Evolutionary conservation across 2,329 filamentous ascomycete genomes (phyloP).

Genomic region (Chaetomiaceae sp.): DNA sequence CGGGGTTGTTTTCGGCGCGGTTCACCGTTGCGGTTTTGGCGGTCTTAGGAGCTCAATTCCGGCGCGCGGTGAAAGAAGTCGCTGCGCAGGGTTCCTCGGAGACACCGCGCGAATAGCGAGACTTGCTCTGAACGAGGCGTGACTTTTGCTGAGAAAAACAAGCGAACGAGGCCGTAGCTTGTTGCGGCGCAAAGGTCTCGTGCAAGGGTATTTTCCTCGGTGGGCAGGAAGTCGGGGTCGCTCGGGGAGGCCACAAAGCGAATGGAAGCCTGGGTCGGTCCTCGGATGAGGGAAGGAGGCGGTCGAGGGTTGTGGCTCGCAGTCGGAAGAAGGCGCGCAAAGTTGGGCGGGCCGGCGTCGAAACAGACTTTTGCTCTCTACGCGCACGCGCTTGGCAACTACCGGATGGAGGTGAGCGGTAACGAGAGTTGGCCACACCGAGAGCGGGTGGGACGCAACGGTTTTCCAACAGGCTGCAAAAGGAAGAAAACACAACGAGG

Average conservation of each 20-base stretch:
- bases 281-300: constrained; percentile 3
- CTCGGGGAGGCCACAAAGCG: constrained; percentile 4
- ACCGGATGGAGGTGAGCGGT: neutral
- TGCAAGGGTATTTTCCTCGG: constrained; percentile 7
- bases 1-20: neutral
- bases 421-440: constrained; percentile 10
- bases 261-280: constrained; percentile 7
- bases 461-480: neutral
- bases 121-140: neutral
- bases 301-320: constrained; percentile 11
- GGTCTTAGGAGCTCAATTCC: neutral
- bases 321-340: neutral
- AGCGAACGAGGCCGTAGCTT: constrained; percentile 10
- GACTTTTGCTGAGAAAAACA: neutral
- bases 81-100: neutral
- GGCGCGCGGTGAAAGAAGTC: neutral
- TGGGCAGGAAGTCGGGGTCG: constrained; percentile 1
- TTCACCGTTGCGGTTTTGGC: neutral
- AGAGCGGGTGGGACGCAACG: neutral
- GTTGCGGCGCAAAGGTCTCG: constrained; percentile 8
- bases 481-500: neutral
- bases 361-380: constrained; percentile 20
- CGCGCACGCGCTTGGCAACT: constrained; percentile 19
- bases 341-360: constrained; percentile 3
- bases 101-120: neutral